Evolutionary conservation across 768 basidiomycete genomes (phyloP).

Genomic region (Mycena alexandri): DNA sequence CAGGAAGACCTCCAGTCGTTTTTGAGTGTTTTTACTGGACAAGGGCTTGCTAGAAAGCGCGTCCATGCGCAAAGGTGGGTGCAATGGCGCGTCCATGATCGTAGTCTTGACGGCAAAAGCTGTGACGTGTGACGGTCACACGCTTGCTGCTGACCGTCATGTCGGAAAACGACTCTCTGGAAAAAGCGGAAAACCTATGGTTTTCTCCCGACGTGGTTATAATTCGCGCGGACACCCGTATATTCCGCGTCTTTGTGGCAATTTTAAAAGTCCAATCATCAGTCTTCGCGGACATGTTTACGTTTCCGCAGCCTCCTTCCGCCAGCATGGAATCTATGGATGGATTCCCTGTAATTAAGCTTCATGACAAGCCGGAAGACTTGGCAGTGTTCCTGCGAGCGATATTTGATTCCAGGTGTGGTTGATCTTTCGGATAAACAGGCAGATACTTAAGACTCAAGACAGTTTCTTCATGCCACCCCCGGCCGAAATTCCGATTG

Average conservation of each 20-base stretch:
- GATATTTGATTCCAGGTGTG: constrained; percentile 23
- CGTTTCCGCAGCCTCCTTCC: constrained; percentile 15
- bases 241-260: constrained; percentile 6
- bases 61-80: constrained; percentile 62
- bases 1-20: constrained; percentile 60
- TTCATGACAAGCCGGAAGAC: constrained; percentile 18
- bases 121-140: constrained; percentile 4
- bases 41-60: constrained; percentile 51
- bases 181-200: constrained; percentile 3
- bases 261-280: constrained; percentile 6
- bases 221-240: neutral
- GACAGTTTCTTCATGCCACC: constrained; percentile 25
- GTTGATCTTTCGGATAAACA: neutral
- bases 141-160: neutral
- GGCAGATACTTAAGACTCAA: neutral
- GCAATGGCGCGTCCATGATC: constrained; percentile 62
- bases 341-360: constrained; percentile 13
- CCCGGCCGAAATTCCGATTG: neutral
- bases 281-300: constrained; percentile 18
- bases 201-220: constrained; percentile 11
- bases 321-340: constrained; percentile 18
- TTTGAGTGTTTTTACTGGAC: constrained; percentile 55
- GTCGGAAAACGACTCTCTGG: neutral
- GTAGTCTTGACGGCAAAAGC: neutral
- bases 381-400: constrained; percentile 20